These are phyloP conservation scores for Colletotrichum sp. DNA, from an alignment of 2,329 filamentous ascomycete genomes.

Conservation along the genomic window DNA sequence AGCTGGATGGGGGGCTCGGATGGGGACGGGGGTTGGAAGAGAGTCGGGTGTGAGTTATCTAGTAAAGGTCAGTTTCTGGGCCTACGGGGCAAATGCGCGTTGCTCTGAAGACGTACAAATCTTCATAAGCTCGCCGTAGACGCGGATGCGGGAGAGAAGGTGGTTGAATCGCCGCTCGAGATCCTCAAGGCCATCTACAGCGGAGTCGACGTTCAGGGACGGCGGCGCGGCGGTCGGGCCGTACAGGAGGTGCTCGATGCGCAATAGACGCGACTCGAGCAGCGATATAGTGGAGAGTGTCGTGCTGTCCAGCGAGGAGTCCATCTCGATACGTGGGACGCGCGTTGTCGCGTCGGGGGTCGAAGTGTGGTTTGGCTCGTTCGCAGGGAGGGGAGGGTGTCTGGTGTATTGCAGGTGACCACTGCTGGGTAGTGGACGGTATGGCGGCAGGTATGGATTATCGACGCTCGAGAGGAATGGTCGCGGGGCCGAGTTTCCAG, in stretches of 20 bases:
- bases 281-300: slow-evolving; percentile 59
- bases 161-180: slow-evolving; percentile 58
- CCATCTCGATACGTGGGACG: slow-evolving; percentile 25
- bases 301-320: slow-evolving; percentile 51
- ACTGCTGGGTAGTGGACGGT: not conserved
- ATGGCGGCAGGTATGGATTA: not conserved
- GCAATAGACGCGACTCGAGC: slow-evolving; percentile 62
- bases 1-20: slow-evolving; percentile 57
- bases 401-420: not conserved
- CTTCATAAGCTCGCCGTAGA: slow-evolving; percentile 63
- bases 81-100: not conserved
- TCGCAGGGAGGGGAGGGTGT: not conserved
- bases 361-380: not conserved
- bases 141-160: slow-evolving; percentile 55
- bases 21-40: slow-evolving; percentile 54
- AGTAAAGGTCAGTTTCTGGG: not conserved
- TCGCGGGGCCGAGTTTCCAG: not conserved
- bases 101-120: slow-evolving; percentile 51
- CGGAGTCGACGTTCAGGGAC: slow-evolving; percentile 41
- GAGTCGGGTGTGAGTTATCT: slow-evolving; percentile 59
- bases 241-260: slow-evolving; percentile 63
- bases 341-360: not conserved
- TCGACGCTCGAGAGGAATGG: not conserved
- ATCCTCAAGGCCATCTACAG: slow-evolving; percentile 48
- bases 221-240: slow-evolving; percentile 43